Evolutionary conservation across 2,329 filamentous ascomycete genomes (phyloP).

Genomic region (Xylariaceae sp.): DNA sequence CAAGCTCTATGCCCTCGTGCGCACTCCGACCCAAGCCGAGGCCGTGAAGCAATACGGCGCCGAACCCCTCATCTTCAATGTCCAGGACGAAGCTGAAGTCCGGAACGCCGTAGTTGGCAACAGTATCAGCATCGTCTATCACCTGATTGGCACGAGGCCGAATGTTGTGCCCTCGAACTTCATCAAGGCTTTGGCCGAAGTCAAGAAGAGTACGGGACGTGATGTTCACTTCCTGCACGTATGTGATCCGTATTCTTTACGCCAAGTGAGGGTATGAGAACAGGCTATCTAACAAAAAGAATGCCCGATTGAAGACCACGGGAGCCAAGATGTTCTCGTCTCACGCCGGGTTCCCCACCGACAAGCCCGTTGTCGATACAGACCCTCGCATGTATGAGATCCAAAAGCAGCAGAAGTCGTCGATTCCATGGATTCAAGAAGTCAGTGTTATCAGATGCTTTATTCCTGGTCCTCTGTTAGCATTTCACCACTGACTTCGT

Average conservation of each 20-base stretch:
- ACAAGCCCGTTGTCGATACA: conserved; percentile 39
- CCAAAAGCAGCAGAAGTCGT: conserved; percentile 35
- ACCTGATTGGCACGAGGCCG: conserved; percentile 39
- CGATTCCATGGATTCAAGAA: conserved; percentile 22
- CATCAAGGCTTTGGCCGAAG: conserved; percentile 42
- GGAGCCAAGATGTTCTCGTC: conserved; percentile 50
- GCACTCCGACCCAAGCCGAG: conserved; percentile 41
- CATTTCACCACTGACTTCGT: background rate
- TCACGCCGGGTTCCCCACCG: conserved; percentile 40
- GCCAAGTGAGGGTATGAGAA: too few relatives aligned
- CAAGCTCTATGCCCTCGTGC: conserved; percentile 43
- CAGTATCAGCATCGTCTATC: conserved; percentile 45
- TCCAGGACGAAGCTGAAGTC: conserved; percentile 35
- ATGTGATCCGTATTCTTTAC: conserved; percentile 4
- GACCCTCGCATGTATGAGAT: conserved; percentile 40
- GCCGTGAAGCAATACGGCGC: conserved; percentile 40
- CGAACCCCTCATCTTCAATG: conserved; percentile 38
- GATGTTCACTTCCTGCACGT: conserved; percentile 46
- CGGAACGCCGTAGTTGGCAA: conserved; percentile 36
- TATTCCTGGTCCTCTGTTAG: too few relatives aligned
- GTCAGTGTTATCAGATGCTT: conserved; percentile 18
- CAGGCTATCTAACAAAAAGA: background rate
- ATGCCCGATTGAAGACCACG: conserved; percentile 33
- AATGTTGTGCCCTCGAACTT: conserved; percentile 34
- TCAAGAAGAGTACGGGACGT: conserved; percentile 37